phyloP scores from a whole-genome alignment of 257 asterid genomes.

The Nicotiana noctiflora region DNA sequence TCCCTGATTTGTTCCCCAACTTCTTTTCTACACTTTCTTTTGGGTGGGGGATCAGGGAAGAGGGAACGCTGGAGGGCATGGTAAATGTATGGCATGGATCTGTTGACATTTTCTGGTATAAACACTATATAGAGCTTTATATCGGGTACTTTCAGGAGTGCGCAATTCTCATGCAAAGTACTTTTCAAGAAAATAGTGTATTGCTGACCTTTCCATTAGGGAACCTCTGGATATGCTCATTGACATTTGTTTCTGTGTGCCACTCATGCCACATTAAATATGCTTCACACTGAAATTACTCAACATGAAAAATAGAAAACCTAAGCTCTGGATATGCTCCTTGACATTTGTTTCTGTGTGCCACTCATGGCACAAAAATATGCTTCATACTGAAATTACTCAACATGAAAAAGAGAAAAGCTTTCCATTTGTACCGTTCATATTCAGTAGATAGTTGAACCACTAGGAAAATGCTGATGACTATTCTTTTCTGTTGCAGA shows the following conservation, averaged over 20 bases:
- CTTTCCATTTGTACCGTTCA: not conserved
- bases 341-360: not conserved
- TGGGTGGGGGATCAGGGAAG: not conserved
- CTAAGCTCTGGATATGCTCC: not conserved
- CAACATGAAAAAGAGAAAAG: not conserved
- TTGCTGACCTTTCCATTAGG: not conserved
- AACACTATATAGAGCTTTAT: not conserved
- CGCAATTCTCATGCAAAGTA: not conserved
- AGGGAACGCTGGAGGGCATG: not conserved
- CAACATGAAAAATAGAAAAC: not conserved
- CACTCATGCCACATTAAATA: not conserved
- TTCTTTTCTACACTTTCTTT: not conserved
- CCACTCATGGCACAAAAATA: not conserved
- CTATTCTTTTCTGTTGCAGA: constrained; percentile 38
- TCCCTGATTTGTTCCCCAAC: not conserved
- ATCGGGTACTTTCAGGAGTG: not conserved
- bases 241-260: not conserved
- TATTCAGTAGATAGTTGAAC: not conserved
- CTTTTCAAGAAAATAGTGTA: not conserved
- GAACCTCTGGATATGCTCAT: not conserved
- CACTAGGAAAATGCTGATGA: constrained; percentile 1
- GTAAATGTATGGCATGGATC: not conserved
- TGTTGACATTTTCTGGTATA: not conserved
- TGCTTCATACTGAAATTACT: not conserved
- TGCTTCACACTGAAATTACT: not conserved